Conservation (phyloP, 352 stramenopile genomes). For the Phytophthora chlamydospora region DNA sequence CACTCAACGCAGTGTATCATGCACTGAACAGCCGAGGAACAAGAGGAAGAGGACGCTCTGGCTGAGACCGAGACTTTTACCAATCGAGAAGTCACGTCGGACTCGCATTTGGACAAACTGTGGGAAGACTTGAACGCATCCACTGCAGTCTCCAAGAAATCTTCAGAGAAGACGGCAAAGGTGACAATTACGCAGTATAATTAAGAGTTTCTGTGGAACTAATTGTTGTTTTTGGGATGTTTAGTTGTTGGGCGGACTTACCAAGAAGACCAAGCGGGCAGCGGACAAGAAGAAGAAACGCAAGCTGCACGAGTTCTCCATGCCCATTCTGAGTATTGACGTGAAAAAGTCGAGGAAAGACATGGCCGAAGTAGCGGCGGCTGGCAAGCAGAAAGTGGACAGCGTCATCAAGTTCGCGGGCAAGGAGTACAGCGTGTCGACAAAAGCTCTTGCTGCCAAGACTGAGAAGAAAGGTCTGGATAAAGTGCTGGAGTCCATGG, state of each 20-base stretch:
- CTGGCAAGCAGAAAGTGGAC: constrained; percentile 44
- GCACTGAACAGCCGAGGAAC: constrained; percentile 7
- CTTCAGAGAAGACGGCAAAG: constrained; percentile 56
- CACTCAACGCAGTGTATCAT: background rate
- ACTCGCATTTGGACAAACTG: constrained; percentile 49
- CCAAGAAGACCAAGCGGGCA: constrained; percentile 46
- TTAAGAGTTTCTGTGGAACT: background rate
- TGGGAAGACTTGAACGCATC: constrained; percentile 74
- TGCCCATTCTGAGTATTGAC: constrained; percentile 76
- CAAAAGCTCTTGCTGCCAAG: constrained; percentile 13
- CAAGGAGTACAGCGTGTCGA: constrained; percentile 67
- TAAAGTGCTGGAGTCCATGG: constrained; percentile 84
- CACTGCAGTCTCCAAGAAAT: constrained; percentile 59
- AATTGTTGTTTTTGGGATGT: constrained; percentile 1
- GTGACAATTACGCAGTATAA: constrained; percentile 21
- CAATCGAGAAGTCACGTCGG: constrained; percentile 30
- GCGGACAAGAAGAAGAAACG: constrained; percentile 50
- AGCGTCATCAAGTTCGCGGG: constrained; percentile 88
- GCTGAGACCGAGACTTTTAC: background rate
- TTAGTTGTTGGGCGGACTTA: constrained; percentile 61
- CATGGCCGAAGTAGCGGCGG: constrained; percentile 29
- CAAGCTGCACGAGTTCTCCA: constrained; percentile 74
- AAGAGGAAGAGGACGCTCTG: constrained; percentile 14
- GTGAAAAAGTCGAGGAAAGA: constrained; percentile 58
- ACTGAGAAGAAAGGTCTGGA: constrained; percentile 64